A percentile compares a stretch with the other conserved stretches of the same genome.
phyloP scores from a whole-genome alignment of 768 basidiomycete species.

The Kwoniella botswanensis region DNA sequence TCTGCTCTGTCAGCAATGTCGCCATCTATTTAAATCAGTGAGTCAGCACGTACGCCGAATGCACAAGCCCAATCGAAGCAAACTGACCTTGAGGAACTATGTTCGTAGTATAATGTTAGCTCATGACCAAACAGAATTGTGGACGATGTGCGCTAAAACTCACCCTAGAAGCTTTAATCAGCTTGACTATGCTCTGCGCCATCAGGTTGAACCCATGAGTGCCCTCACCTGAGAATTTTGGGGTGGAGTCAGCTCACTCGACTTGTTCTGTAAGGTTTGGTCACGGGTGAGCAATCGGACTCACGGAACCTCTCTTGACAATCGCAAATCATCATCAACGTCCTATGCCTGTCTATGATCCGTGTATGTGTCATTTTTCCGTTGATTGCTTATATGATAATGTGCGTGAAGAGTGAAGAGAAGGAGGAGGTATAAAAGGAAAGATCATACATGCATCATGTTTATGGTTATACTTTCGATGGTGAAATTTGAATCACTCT shows the following conservation, averaged over 20 bases:
- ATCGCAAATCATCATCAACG: constrained; percentile 79
- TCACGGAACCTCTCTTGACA: constrained; percentile 76
- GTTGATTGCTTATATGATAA: not conserved
- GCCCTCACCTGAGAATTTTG: constrained; percentile 45
- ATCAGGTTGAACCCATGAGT: constrained; percentile 76
- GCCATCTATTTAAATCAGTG: constrained; percentile 12
- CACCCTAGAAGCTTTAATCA: constrained; percentile 77
- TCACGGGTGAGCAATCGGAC: constrained; percentile 32
- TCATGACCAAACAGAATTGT: not conserved
- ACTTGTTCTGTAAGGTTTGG: not conserved
- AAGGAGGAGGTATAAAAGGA: too few relatives aligned
- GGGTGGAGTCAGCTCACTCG: constrained; percentile 6
- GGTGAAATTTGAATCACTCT: not conserved
- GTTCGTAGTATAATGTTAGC: not conserved
- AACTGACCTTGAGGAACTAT: constrained; percentile 16
- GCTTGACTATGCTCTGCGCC: constrained; percentile 72
- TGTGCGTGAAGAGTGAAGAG: not conserved
- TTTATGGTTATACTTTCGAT: not conserved
- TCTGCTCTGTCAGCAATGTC: constrained; percentile 25
- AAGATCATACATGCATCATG: too few relatives aligned
- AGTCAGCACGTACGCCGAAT: not conserved
- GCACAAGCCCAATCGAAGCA: not conserved
- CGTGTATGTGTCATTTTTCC: not conserved
- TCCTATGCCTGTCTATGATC: constrained; percentile 21
- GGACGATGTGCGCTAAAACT: not conserved